Evolutionary conservation across 2,329 filamentous ascomycete species (phyloP), one percentile per base, ranked within the genome.

Genomic region (Grosmannia huntii): DNA sequence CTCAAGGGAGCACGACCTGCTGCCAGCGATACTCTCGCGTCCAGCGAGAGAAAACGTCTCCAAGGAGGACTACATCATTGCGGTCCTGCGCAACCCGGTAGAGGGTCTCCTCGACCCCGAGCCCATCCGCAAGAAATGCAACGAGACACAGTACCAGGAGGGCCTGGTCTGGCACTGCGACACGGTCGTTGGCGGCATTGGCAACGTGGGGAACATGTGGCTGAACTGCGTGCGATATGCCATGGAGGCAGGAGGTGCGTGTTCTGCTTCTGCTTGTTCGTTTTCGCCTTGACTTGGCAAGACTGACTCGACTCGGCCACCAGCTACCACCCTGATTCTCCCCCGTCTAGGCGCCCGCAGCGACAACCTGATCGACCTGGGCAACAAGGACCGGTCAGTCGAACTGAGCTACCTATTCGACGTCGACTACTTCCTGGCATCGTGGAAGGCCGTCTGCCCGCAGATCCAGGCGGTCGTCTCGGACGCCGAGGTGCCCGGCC

Each of bases 171-270:
- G 72, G 63, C 66, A 69, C 38, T 69, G 72, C 49, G 67, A 65
- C 10, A 64, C 68, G 28, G 66, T 69, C 19, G 66, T 68, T 12
- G 72, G 71, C 14, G 71, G 69, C 2, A 66, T 73, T 21, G 71
- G 67, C 9, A 70, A 71, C 52, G 65, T 71, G 11, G 65, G 68
- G 55, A 69, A 70, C 59, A 68, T 68, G 50, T 64, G 71, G 57
- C 62, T 72, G 48, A 70, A 70, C 60, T 73, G 71, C 61, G 58
- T 72, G 9, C 66, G 69, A 56, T 71, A 68, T 57, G 69, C 70
- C 6, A 68, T 73, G 38, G 68, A 71, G 59, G 62, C 61, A 3
- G 61, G 61, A 53, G 59, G 61, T 60, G 9, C 31, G 33, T 16
- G 59, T 53, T 31, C 53, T 54, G 23, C 23, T n/a, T n/a, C n/a